Conservation (phyloP, 2,329 filamentous ascomycete genomes). For the Aspergillus fijiensis region DNA sequence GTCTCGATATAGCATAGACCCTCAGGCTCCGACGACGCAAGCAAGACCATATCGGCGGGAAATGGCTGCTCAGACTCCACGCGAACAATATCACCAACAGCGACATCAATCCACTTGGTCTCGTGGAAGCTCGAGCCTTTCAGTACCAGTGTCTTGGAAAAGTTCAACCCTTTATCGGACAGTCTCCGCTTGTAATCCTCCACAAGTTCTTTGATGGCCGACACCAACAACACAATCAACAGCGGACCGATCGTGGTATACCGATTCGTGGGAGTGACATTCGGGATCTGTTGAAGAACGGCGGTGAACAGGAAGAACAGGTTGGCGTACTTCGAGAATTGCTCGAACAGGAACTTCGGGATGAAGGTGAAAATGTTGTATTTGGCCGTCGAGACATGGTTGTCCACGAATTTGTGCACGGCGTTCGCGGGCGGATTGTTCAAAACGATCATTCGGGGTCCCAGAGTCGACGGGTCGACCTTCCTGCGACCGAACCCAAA, state of each 20-base stretch:
- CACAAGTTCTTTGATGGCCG: constrained; percentile 87
- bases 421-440: constrained; percentile 95
- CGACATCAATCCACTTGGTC: constrained; percentile 89
- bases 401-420: constrained; percentile 87
- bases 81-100: constrained; percentile 86
- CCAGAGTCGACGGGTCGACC: constrained; percentile 83
- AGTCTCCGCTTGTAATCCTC: constrained; percentile 89
- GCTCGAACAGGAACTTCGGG: constrained; percentile 95
- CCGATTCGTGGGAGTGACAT: constrained; percentile 88
- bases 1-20: constrained; percentile 98
- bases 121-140: constrained; percentile 81
- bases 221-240: constrained; percentile 85
- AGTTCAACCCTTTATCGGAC: constrained; percentile 84
- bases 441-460: constrained; percentile 87
- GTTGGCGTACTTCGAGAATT: constrained; percentile 99
- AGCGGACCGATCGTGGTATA: constrained; percentile 98
- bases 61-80: constrained; percentile 95
- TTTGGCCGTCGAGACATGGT: constrained; percentile 96
- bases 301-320: constrained; percentile 99
- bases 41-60: constrained; percentile 85
- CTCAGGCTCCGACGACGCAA: constrained; percentile 95
- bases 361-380: constrained; percentile 93
- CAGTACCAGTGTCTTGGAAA: constrained; percentile 78
- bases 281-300: constrained; percentile 88
- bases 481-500: constrained; percentile 86